Percentiles rank a stretch among this genome's conserved stretches.
These are phyloP conservation scores for Marasmius tenuissimus DNA, from an alignment of 1,284 basidiomycete genomes.

Conservation along the genomic window DNA sequence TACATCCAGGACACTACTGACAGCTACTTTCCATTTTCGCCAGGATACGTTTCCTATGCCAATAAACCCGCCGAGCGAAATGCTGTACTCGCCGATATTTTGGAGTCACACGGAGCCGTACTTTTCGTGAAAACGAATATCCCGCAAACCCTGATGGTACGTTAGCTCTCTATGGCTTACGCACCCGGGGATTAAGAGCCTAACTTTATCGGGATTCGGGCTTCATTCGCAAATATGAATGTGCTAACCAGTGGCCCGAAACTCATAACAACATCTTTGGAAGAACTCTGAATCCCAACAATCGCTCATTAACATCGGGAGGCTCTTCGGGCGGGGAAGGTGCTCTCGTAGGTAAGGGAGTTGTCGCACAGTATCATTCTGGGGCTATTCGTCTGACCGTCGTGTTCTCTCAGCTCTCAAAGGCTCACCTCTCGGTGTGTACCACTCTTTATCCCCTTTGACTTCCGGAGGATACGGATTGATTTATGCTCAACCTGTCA, in stretches of 20 bases:
- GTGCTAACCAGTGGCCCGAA: slow-evolving; percentile 46
- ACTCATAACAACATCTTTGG: slow-evolving; percentile 58
- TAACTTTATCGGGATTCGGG: too few species aligned
- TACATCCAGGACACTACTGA: not conserved
- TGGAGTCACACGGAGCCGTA: slow-evolving; percentile 54
- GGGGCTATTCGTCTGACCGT: too few species aligned
- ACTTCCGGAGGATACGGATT: not conserved
- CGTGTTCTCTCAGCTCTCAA: slow-evolving; percentile 56
- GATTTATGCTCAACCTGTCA: slow-evolving; percentile 3
- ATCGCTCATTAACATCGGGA: slow-evolving; percentile 48
- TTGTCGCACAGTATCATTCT: too few species aligned
- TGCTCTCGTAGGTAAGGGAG: slow-evolving; percentile 41
- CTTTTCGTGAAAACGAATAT: slow-evolving; percentile 63
- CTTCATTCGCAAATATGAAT: not conserved
- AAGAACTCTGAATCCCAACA: slow-evolving; percentile 59
- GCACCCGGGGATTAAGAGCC: too few species aligned
- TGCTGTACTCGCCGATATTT: slow-evolving; percentile 48
- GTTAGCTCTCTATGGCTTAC: too few species aligned
- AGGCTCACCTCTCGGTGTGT: slow-evolving; percentile 58
- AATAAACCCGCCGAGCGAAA: slow-evolving; percentile 48
- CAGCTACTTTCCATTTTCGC: slow-evolving; percentile 9
- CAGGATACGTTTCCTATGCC: slow-evolving; percentile 63
- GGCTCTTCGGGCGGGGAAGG: slow-evolving; percentile 62
- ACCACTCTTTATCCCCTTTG: too few species aligned
- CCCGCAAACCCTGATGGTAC: slow-evolving; percentile 58